A percentile compares a stretch with the other conserved stretches of the same genome.
These are phyloP conservation scores for Papiliotrema laurentii DNA, from an alignment of 1,284 basidiomycete species.

Conservation along the genomic window DNA sequence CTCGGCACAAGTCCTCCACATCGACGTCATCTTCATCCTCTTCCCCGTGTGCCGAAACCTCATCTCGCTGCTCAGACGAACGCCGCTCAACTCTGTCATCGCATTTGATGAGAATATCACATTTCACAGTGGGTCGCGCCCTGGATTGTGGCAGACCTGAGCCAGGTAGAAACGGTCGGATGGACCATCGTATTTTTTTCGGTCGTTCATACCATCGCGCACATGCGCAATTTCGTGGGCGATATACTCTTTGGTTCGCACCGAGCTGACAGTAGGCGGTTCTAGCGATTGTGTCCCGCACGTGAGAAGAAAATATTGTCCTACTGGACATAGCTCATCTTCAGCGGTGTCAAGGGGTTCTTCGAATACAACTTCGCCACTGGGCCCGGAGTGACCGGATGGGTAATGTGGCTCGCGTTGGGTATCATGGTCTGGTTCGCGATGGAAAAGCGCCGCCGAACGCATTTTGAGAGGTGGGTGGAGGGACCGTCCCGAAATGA, in stretches of 20 bases:
- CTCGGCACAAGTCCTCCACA: slow-evolving; percentile 77
- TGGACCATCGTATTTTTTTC: slow-evolving; percentile 78
- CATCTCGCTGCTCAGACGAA: slow-evolving; percentile 74
- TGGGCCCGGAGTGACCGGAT: slow-evolving; percentile 84
- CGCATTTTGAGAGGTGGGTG: slow-evolving; percentile 61
- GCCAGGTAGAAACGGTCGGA: slow-evolving; percentile 61
- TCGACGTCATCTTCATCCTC: slow-evolving; percentile 84
- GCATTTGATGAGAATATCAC: slow-evolving; percentile 85
- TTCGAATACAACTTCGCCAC: slow-evolving; percentile 71
- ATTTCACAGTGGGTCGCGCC: slow-evolving; percentile 63
- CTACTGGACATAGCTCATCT: slow-evolving; percentile 10
- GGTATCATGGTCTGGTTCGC: slow-evolving; percentile 76
- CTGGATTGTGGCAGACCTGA: slow-evolving; percentile 5
- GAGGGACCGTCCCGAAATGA: not conserved
- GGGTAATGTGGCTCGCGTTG: slow-evolving; percentile 75
- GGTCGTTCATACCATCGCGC: slow-evolving; percentile 53
- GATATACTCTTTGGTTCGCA: not conserved
- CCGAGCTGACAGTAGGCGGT: slow-evolving; percentile 52
- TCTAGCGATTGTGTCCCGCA: slow-evolving; percentile 58
- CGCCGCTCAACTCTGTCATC: slow-evolving; percentile 74
- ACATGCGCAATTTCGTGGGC: slow-evolving; percentile 26
- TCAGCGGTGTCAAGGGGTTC: slow-evolving; percentile 61
- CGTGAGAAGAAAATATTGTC: slow-evolving; percentile 10
- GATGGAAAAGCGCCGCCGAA: slow-evolving; percentile 66
- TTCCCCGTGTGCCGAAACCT: slow-evolving; percentile 88